phyloP scores from a whole-genome alignment of 2,329 filamentous ascomycete genomes.

The Sarocladiaceae sp. region DNA sequence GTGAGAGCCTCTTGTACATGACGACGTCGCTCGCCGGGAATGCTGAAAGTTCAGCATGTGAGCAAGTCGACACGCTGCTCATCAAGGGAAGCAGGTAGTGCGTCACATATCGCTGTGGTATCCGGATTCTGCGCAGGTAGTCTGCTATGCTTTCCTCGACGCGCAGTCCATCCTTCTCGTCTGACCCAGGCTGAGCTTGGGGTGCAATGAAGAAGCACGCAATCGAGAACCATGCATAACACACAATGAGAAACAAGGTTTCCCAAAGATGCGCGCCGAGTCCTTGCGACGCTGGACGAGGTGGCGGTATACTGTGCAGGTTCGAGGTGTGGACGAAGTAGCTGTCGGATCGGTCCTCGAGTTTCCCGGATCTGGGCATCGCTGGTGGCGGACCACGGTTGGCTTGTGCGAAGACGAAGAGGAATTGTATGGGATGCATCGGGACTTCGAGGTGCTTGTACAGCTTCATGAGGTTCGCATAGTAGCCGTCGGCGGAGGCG shows the following conservation, averaged over 20 bases:
- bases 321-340: constrained; percentile 54
- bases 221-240: constrained; percentile 49
- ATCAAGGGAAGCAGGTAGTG: constrained; percentile 52
- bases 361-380: background rate
- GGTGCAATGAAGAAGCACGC: constrained; percentile 46
- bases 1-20: constrained; percentile 43
- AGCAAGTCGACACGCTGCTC: constrained; percentile 50
- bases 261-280: constrained; percentile 38
- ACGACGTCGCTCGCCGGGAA: constrained; percentile 51
- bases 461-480: constrained; percentile 50
- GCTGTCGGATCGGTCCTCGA: constrained; percentile 19
- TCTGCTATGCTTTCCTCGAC: constrained; percentile 39
- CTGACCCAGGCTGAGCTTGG: too few relatives aligned
- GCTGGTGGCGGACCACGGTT: constrained; percentile 10
- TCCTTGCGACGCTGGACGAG: constrained; percentile 31
- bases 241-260: constrained; percentile 37
- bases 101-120: constrained; percentile 41
- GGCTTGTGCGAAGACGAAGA: constrained; percentile 45
- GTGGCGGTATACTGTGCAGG: constrained; percentile 42
- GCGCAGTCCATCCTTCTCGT: too few relatives aligned
- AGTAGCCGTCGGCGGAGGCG: constrained; percentile 39
- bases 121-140: constrained; percentile 45
- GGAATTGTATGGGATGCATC: constrained; percentile 45
- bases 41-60: constrained; percentile 42
- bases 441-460: constrained; percentile 49